Percentiles rank a stretch among this genome's conserved stretches.
Evolutionary conservation across 1,284 basidiomycete genomes (phyloP).

Genomic region (Malassezia pachydermatis): DNA sequence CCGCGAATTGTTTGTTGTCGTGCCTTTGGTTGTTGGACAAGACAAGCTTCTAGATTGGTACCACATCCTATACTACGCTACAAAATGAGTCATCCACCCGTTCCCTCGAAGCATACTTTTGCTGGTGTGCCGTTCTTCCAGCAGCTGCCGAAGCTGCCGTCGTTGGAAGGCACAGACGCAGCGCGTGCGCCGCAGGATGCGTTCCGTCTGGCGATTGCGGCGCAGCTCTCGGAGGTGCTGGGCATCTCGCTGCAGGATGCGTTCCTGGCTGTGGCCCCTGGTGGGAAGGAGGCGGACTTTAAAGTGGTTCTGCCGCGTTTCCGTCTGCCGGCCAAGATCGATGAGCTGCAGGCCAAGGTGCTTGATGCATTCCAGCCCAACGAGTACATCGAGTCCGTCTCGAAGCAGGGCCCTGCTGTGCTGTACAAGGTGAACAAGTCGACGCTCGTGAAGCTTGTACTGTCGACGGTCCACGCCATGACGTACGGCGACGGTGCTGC

Average conservation of each 20-base stretch:
- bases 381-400: slow-evolving; percentile 29
- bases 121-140: slow-evolving; percentile 51
- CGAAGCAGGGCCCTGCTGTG: slow-evolving; percentile 38
- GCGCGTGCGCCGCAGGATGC: slow-evolving; percentile 65
- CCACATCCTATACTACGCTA: too few relatives aligned
- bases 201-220: slow-evolving; percentile 74
- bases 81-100: slow-evolving; percentile 13
- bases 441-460: slow-evolving; percentile 64
- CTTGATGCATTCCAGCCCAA: slow-evolving; percentile 52
- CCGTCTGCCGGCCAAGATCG: slow-evolving; percentile 70
- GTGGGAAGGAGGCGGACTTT: slow-evolving; percentile 78
- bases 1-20: neutral
- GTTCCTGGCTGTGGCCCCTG: slow-evolving; percentile 74
- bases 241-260: slow-evolving; percentile 55
- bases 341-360: slow-evolving; percentile 67
- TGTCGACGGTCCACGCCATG: slow-evolving; percentile 69
- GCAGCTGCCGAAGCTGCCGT: slow-evolving; percentile 39
- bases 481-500: slow-evolving; percentile 52
- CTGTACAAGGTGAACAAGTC: slow-evolving; percentile 44
- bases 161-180: slow-evolving; percentile 54
- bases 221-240: slow-evolving; percentile 62
- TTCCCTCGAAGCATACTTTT: slow-evolving; percentile 22
- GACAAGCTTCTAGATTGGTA: too few relatives aligned
- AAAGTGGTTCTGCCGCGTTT: slow-evolving; percentile 84
- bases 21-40: neutral